Base-by-base conservation (phyloP, 352 stramenopile genomes). In the Globisporangium camurandrum region DNA sequence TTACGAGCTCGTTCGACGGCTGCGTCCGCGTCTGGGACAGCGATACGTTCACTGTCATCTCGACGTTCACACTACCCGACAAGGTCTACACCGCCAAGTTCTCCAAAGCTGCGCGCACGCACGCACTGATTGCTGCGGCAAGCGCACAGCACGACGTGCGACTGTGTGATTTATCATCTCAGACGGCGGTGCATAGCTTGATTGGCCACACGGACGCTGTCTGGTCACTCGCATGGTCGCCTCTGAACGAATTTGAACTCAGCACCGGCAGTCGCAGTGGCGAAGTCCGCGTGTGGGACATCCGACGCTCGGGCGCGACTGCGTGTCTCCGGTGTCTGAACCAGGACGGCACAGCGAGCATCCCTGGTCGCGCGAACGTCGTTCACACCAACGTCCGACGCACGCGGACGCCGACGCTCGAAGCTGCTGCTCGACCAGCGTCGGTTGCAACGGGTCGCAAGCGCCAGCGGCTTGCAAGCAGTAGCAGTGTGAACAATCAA, bases 201-300 rank as follows among this genome's bases (percentile, higher is more conserved):
- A 57, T 88, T 19, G 86, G 86, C 3, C 86, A 96, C 56, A 66
- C 71, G 30, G 80, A 89, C 28, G 75, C 86, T 51, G 51, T 96
- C 23, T 90, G 71, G 68, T 71, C 75, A 12, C 54, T 94, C 20
- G 74, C 81, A 19, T 96, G 86, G 86, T 86, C 82, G 1, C 63
- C 56, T 0, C 50, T 28, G 17, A 81, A 77, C 54, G 84, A 95
- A 57, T 93, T 82, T 58, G 41, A 92, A 10, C 56, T 96, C 19
- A 57, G 62, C 2, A 80, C 79, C 0, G 85, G 75, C 14, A 67
- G 67, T 11, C 59, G 69, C 57, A 65, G 81, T 51, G 78, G 75
- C 23, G 71, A 86, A 46, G 71, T 93, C 34, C 74, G 84, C 17
- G 48, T 96, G 24, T 96, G 86, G 86, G 86, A 96, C 54, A 88